These are phyloP conservation scores for Metarhizium album DNA, from an alignment of 2,329 filamentous ascomycete species.

Conservation along the genomic window DNA sequence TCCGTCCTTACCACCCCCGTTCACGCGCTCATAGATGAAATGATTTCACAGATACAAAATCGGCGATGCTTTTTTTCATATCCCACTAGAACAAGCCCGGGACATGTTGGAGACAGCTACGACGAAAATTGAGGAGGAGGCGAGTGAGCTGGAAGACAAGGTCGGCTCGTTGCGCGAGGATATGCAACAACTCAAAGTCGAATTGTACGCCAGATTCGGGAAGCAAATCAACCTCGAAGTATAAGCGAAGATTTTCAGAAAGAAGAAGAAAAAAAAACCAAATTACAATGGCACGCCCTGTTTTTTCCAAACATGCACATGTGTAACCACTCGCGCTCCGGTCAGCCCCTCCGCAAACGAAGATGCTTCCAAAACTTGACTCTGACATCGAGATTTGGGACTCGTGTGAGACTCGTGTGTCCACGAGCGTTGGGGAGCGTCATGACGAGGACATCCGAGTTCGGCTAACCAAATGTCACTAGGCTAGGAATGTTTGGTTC, in stretches of 20 bases:
- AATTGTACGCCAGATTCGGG: conserved; percentile 88
- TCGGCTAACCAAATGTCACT: too few species aligned
- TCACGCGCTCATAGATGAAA: not conserved
- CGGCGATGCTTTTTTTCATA: conserved; percentile 86
- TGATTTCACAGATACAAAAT: conserved; percentile 69
- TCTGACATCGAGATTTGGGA: not conserved
- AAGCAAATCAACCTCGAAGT: conserved; percentile 88
- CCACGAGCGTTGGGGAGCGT: too few species aligned
- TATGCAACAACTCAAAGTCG: conserved; percentile 82
- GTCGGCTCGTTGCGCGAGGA: conserved; percentile 67
- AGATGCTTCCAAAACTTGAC: not conserved
- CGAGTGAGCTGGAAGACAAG: conserved; percentile 65
- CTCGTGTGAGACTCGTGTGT: too few species aligned
- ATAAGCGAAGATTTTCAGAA: not conserved
- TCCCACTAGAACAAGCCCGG: conserved; percentile 76
- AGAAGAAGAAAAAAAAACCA: not conserved
- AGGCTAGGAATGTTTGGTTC: too few species aligned
- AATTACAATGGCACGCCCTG: not conserved
- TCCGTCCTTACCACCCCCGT: too few species aligned
- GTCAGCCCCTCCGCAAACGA: not conserved
- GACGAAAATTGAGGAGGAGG: conserved; percentile 64
- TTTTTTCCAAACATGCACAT: not conserved
- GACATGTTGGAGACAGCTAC: conserved; percentile 67
- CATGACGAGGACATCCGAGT: too few species aligned
- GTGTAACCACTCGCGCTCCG: not conserved